phyloP scores from a whole-genome alignment of 495 filamentous ascomycete genomes.

The Extremus antarcticus region DNA sequence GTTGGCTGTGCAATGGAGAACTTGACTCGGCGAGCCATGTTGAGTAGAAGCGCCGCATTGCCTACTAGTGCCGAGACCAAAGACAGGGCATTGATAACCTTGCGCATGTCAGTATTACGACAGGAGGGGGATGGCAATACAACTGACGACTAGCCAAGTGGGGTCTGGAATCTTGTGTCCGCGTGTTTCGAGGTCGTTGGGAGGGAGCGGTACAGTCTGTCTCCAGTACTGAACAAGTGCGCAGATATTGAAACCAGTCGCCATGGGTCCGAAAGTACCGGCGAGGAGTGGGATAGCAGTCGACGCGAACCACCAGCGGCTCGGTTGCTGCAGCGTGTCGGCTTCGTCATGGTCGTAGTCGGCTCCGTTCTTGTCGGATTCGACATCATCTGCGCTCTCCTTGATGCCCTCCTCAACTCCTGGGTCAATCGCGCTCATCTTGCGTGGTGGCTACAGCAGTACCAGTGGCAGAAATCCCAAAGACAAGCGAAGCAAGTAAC shows the following conservation, averaged over 20 bases:
- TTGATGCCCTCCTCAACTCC: constrained; percentile 12
- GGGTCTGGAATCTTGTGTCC: constrained; percentile 54
- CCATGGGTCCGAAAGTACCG: constrained; percentile 76
- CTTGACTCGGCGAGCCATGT: constrained; percentile 55
- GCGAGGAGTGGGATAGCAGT: constrained; percentile 73
- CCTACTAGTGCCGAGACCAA: constrained; percentile 57
- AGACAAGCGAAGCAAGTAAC: neutral
- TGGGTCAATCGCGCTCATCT: constrained; percentile 16
- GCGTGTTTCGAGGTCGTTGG: constrained; percentile 30
- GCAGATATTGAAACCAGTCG: constrained; percentile 70
- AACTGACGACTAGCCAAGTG: constrained; percentile 34
- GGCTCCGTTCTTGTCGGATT: neutral
- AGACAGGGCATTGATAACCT: constrained; percentile 61
- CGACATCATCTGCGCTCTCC: neutral
- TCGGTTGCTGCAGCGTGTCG: constrained; percentile 15
- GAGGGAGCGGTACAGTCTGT: constrained; percentile 44
- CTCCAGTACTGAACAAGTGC: constrained; percentile 66
- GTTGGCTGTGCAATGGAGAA: constrained; percentile 54
- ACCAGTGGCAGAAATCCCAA: neutral
- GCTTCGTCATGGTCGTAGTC: constrained; percentile 2
- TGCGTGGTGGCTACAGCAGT: no score
- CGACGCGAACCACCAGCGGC: constrained; percentile 80
- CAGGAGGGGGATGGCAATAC: neutral
- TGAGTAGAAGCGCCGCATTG: constrained; percentile 61
- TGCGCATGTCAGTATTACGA: no score